Conservation (phyloP, 2,329 filamentous ascomycete genomes). For the Ophiostoma sp. region DNA sequence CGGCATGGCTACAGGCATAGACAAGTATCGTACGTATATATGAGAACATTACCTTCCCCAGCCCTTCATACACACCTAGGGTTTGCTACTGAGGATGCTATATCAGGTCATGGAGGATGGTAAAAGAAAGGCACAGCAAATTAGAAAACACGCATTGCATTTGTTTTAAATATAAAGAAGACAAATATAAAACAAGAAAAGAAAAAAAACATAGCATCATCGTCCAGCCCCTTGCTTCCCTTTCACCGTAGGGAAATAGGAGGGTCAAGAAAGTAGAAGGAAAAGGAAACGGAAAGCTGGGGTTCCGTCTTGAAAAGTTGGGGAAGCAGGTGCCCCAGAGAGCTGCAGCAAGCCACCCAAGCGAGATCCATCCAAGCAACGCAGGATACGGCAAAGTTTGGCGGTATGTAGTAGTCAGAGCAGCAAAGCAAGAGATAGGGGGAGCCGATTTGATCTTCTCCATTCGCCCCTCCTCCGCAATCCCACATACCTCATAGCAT, state of each 20-base stretch:
- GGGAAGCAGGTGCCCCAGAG: neutral
- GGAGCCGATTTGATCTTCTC: neutral
- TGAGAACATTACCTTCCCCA: neutral
- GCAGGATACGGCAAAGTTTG: neutral
- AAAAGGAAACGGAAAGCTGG: neutral
- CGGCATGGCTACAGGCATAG: neutral
- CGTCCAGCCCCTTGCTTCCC: conserved; percentile 1
- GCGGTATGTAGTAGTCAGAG: no score
- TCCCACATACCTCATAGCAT: neutral
- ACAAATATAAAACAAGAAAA: neutral
- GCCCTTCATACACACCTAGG: neutral
- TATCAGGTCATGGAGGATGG: no score
- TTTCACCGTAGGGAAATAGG: conserved; percentile 14
- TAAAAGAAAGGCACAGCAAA: neutral
- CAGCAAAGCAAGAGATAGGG: neutral
- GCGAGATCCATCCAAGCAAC: neutral
- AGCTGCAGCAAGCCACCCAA: neutral
- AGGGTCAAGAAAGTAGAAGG: neutral
- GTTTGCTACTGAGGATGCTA: no score
- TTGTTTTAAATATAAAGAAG: neutral
- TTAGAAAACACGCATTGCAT: conserved; percentile 4
- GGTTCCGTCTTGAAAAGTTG: neutral
- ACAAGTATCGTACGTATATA: neutral
- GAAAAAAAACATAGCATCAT: neutral
- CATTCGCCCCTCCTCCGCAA: conserved; percentile 1